Percentiles rank a stretch among this genome's conserved stretches.
phyloP scores from a whole-genome alignment of 768 basidiomycete species.

The Xerocomellus chrysenteron region DNA sequence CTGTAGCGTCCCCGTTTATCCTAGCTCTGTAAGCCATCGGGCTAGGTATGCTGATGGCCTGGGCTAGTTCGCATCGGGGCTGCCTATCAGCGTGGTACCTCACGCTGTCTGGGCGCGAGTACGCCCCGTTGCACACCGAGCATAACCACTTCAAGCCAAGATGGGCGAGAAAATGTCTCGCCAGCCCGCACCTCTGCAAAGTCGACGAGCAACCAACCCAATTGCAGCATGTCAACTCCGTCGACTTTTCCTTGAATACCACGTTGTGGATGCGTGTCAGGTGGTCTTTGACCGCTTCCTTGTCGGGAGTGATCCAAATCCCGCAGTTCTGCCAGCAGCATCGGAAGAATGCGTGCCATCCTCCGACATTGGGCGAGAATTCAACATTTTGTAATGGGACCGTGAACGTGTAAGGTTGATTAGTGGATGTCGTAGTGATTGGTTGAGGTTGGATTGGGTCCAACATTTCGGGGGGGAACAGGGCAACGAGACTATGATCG shows the following conservation, averaged over 20 bases:
- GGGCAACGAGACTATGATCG: not conserved
- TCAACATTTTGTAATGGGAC: slow-evolving; percentile 9
- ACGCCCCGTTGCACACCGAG: slow-evolving; percentile 12
- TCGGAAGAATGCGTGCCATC: slow-evolving; percentile 10
- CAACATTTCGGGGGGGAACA: not conserved
- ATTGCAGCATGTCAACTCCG: not conserved
- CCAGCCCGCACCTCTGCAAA: slow-evolving; percentile 4
- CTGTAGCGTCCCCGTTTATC: slow-evolving; percentile 1
- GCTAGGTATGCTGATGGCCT: slow-evolving; percentile 16
- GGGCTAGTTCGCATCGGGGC: not conserved
- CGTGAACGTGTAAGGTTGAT: not conserved
- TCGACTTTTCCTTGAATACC: not conserved
- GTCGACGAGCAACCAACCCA: slow-evolving; percentile 15
- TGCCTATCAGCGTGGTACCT: slow-evolving; percentile 2
- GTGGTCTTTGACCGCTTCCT: slow-evolving; percentile 14
- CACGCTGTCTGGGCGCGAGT: slow-evolving; percentile 21
- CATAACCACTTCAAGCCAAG: slow-evolving; percentile 18
- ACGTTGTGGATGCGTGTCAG: slow-evolving; percentile 11
- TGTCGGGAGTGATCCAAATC: slow-evolving; percentile 19
- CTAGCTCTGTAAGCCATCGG: slow-evolving; percentile 7
- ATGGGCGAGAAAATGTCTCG: slow-evolving; percentile 19
- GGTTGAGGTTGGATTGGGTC: not conserved
- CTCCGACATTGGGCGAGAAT: not conserved
- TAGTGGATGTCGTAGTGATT: not conserved
- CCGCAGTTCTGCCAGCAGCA: slow-evolving; percentile 19